Evolutionary conservation across 106 monocot genomes (phyloP), one percentile per base, ranked within the genome.

Genomic region (Vanilla planifolia): DNA sequence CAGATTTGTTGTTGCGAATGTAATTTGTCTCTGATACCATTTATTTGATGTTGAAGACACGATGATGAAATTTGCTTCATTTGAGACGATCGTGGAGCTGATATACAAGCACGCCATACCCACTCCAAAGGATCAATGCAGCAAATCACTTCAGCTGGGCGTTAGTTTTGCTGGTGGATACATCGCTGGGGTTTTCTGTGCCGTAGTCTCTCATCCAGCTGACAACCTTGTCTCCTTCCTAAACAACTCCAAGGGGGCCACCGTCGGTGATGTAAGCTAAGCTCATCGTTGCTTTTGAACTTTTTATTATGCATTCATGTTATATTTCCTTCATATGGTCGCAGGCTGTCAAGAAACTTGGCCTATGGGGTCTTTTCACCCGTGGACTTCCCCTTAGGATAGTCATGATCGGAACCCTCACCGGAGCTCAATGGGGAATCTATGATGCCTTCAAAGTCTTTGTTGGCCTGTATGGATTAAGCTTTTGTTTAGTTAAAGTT

Each of bases 1-100:
- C 16, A 5, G 17, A 0, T 19, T 19, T 45, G 8, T 3, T 45
- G 17, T 20, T 17, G 2, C 20, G 3, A 16, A 45, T 45, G 17
- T 17, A 45, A 45, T 27, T 28, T 51, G 26, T 51, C 21, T 28
- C 13, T 27, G 51, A 25, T 41, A 41, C 13, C 4, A 48, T 48
- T 33, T 10, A 33, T 23, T 33, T 5, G 8, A 51, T 4, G 11
- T 50, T 80, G 66, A 75, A 84, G 84, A 79, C 65, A 84, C 79
- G 24, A 79, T 84, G 84, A 84, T 84, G 84, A 84, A 79, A 41
- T 84, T 84, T 76, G 84, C 84, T 50, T 84, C 75, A 9, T 84
- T 84, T 61, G 79, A 84, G 58, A 70, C 64, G 13, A 75, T 73
- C 43, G 75, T 84, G 34, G 84, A 84, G 65, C 15, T 42, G 51